Evolutionary conservation across 768 basidiomycete species (phyloP).

Genomic region (Holtermanniella nyarrowii): DNA sequence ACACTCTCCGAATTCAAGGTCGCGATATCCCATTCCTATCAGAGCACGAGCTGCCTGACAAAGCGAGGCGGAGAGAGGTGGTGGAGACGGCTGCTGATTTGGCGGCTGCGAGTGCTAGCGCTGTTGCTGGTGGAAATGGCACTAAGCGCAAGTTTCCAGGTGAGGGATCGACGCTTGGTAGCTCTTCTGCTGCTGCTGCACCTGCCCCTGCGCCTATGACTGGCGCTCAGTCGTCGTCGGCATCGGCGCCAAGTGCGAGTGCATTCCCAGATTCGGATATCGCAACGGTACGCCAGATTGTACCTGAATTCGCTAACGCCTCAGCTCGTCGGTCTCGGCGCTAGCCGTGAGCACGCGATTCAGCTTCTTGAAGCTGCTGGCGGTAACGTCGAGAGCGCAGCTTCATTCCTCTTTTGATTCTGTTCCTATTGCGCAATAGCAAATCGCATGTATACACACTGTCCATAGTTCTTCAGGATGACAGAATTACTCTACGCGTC

Average conservation of each 20-base stretch:
- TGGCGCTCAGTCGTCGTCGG: conserved; percentile 14
- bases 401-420: conserved; percentile 77
- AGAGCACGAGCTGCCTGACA: conserved; percentile 88
- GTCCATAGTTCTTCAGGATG: too few relatives aligned
- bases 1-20: conserved; percentile 81
- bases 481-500: too few relatives aligned
- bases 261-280: conserved; percentile 53
- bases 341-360: conserved; percentile 64
- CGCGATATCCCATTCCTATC: conserved; percentile 78
- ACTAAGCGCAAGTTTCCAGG: conserved; percentile 59
- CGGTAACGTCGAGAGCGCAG: conserved; percentile 81
- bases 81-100: conserved; percentile 37
- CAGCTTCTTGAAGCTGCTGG: conserved; percentile 63
- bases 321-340: conserved; percentile 65
- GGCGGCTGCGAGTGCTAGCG: conserved; percentile 23
- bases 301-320: neutral
- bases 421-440: too few relatives aligned
- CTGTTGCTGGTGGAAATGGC: conserved; percentile 9
- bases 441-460: too few relatives aligned
- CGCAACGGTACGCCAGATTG: conserved; percentile 39
- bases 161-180: conserved; percentile 54
- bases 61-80: conserved; percentile 46
- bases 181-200: conserved; percentile 9
- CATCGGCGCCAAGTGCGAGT: conserved; percentile 19
- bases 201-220: conserved; percentile 15